Conservation (phyloP, 2,329 filamentous ascomycete genomes). For the Keithomyces neogunnii region DNA sequence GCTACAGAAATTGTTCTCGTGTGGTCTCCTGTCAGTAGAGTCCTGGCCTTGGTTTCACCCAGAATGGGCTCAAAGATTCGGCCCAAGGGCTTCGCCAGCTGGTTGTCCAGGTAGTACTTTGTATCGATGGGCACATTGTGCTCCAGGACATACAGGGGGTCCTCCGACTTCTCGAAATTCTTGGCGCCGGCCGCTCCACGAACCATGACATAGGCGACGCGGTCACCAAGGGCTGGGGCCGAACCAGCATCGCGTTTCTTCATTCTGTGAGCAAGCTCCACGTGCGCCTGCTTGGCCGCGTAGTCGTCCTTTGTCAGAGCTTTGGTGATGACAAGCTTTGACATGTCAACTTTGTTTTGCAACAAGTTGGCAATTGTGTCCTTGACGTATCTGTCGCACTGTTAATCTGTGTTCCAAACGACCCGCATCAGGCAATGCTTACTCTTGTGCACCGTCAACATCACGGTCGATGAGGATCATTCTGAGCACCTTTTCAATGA, state of each 20-base stretch:
- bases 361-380: constrained; percentile 89
- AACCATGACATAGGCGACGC: constrained; percentile 96
- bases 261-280: constrained; percentile 93
- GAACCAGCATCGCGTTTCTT: constrained; percentile 93
- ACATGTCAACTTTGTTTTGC: constrained; percentile 98
- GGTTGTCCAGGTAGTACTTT: constrained; percentile 97
- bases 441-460: constrained; percentile 86
- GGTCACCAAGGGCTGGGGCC: constrained; percentile 84
- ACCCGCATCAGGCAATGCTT: constrained; percentile 32
- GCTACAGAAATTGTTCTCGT: constrained; percentile 92
- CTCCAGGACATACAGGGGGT: constrained; percentile 93
- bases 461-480: constrained; percentile 96
- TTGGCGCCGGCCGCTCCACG: constrained; percentile 83
- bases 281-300: constrained; percentile 86
- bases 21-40: constrained; percentile 83
- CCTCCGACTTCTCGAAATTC: constrained; percentile 95
- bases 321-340: constrained; percentile 97
- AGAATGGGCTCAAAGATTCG: constrained; percentile 98
- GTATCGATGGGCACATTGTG: constrained; percentile 98
- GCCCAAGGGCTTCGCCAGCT: constrained; percentile 86
- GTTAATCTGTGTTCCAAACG: constrained; percentile 1
- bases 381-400: constrained; percentile 74
- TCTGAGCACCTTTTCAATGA: constrained; percentile 90
- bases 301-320: constrained; percentile 88
- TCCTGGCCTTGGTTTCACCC: constrained; percentile 82